A percentile compares a stretch with the other conserved stretches of the same genome.
These are phyloP conservation scores for Paxillus involutus DNA, from an alignment of 768 basidiomycete genomes.

Conservation along the genomic window DNA sequence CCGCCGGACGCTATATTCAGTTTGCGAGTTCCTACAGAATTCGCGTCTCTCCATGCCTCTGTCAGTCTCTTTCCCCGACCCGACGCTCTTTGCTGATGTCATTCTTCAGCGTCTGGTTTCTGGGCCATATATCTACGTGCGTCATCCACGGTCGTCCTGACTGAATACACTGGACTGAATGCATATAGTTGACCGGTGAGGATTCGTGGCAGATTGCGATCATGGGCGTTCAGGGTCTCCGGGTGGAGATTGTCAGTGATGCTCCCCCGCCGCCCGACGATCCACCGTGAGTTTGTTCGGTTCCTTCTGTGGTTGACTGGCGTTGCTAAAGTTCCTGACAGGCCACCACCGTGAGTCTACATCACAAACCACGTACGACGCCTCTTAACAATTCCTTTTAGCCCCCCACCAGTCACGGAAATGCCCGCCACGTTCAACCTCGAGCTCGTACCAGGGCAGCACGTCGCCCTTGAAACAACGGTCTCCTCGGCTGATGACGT, in stretches of 20 bases:
- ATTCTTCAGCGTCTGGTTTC: constrained; percentile 66
- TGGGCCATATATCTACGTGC: constrained; percentile 81
- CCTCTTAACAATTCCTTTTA: constrained; percentile 18
- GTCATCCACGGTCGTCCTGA: constrained; percentile 26
- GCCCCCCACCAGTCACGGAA: constrained; percentile 73
- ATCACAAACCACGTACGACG: constrained; percentile 13
- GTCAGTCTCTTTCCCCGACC: constrained; percentile 43
- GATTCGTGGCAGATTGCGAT: constrained; percentile 90
- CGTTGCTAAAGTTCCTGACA: constrained; percentile 21
- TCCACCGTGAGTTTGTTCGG: constrained; percentile 61
- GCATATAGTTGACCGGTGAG: constrained; percentile 68
- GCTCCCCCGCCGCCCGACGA: constrained; percentile 83
- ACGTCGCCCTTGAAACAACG: constrained; percentile 77
- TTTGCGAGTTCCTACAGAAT: constrained; percentile 84
- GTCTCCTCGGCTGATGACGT: constrained; percentile 77
- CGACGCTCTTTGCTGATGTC: constrained; percentile 20
- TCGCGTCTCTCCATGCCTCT: constrained; percentile 79
- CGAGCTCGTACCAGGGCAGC: constrained; percentile 76
- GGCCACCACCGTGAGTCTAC: constrained; percentile 49
- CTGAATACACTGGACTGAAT: constrained; percentile 18
- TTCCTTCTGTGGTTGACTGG: background rate
- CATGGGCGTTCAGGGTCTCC: constrained; percentile 76
- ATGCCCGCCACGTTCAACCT: constrained; percentile 87
- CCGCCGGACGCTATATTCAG: constrained; percentile 76
- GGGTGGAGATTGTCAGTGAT: constrained; percentile 86